These are phyloP conservation scores for Adansonia rubrostipa DNA, from an alignment of 441 rosid genomes.

Conservation along the genomic window DNA sequence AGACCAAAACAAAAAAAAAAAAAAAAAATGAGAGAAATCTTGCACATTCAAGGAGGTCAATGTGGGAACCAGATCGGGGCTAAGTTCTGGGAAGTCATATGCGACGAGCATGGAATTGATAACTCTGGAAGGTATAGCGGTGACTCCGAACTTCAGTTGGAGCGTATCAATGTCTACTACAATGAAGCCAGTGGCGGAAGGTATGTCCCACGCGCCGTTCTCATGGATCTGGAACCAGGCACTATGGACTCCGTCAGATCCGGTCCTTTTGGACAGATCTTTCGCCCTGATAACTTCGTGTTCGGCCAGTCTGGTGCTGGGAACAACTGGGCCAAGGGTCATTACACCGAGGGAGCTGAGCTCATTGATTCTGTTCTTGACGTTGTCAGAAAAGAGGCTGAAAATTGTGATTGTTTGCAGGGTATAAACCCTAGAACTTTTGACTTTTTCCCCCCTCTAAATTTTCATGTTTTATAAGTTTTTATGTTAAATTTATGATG, in stretches of 20 bases:
- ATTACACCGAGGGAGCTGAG: slow-evolving; percentile 28
- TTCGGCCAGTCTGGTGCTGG: slow-evolving; percentile 29
- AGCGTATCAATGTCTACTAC: slow-evolving; percentile 27
- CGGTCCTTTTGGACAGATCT: slow-evolving; percentile 27
- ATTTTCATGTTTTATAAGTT: background rate
- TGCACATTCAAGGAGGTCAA: slow-evolving; percentile 29
- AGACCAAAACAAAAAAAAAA: too few species aligned
- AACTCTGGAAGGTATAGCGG: slow-evolving; percentile 19
- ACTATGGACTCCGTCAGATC: slow-evolving; percentile 30
- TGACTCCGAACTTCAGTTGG: slow-evolving; percentile 22
- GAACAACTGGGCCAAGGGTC: slow-evolving; percentile 29
- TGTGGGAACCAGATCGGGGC: slow-evolving; percentile 29
- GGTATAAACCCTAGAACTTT: slow-evolving; percentile 2
- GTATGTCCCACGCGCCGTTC: slow-evolving; percentile 28
- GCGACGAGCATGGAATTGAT: slow-evolving; percentile 28
- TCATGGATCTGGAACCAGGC: slow-evolving; percentile 26
- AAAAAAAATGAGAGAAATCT: slow-evolving; percentile 25
- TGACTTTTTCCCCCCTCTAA: background rate
- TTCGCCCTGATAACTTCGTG: slow-evolving; percentile 26
- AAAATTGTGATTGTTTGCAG: slow-evolving; percentile 29
- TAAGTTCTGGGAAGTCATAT: slow-evolving; percentile 26
- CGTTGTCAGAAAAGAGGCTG: slow-evolving; percentile 26
- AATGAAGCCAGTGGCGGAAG: slow-evolving; percentile 27
- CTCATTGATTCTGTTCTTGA: slow-evolving; percentile 29
- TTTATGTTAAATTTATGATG: background rate